Evolutionary conservation across 1,284 basidiomycete genomes (phyloP).

Genomic region (Kwoniella shivajii): DNA sequence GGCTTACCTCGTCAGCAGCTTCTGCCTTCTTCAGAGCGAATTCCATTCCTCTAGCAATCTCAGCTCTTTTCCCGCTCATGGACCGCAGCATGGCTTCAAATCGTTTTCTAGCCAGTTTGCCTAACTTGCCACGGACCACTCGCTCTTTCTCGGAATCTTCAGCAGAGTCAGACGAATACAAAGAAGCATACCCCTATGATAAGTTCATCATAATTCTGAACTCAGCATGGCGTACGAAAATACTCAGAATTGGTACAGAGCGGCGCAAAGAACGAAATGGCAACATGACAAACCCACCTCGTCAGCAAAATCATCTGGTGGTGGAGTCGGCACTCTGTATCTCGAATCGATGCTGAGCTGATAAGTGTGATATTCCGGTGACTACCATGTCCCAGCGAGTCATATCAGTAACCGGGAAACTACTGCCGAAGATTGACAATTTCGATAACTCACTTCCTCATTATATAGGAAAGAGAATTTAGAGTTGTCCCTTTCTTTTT

Average conservation of each 20-base stretch:
- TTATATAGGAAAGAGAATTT: constrained; percentile 79
- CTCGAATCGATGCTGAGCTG: constrained; percentile 69
- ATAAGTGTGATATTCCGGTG: constrained; percentile 79
- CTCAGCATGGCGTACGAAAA: too few species aligned
- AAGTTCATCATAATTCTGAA: not conserved
- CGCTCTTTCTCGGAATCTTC: constrained; percentile 89
- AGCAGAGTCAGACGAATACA: constrained; percentile 92
- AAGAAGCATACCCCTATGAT: constrained; percentile 77
- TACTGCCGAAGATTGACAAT: not conserved
- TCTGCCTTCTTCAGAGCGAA: constrained; percentile 95
- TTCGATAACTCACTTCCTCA: constrained; percentile 61
- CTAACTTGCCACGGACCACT: constrained; percentile 69
- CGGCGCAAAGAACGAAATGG: too few species aligned
- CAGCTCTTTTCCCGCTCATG: constrained; percentile 80
- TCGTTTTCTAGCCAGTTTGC: constrained; percentile 72
- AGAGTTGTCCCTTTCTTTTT: constrained; percentile 75
- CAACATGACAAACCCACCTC: constrained; percentile 67
- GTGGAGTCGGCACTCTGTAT: constrained; percentile 57
- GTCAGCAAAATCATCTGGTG: constrained; percentile 75
- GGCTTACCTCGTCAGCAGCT: constrained; percentile 78
- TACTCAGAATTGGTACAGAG: too few species aligned
- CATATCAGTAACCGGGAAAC: not conserved
- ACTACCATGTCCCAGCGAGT: constrained; percentile 63
- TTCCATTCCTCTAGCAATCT: constrained; percentile 91
- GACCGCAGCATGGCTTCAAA: constrained; percentile 88